phyloP scores from a whole-genome alignment of 2,329 filamentous ascomycete species.

The Gnomoniopsis sp. region DNA sequence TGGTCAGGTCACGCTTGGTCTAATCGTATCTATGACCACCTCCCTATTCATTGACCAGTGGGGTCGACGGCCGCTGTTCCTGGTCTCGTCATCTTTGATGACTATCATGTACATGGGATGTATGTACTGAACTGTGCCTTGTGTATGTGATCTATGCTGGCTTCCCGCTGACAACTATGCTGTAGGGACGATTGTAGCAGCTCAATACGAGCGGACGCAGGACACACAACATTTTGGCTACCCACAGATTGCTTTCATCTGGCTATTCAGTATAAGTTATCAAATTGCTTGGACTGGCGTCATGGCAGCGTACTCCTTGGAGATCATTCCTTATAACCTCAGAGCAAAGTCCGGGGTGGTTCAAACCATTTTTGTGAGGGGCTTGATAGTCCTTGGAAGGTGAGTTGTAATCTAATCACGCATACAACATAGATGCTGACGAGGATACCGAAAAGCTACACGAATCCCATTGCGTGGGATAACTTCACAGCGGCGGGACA shows the following conservation, averaged over 20 bases:
- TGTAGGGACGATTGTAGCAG: constrained; percentile 45
- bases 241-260: constrained; percentile 51
- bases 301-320: constrained; percentile 49
- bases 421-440: neutral
- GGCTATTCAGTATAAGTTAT: constrained; percentile 53
- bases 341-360: constrained; percentile 54
- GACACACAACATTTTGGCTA: constrained; percentile 41
- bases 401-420: constrained; percentile 27
- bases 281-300: constrained; percentile 53
- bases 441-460: constrained; percentile 36
- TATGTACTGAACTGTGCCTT: constrained; percentile 40
- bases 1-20: neutral
- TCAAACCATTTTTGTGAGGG: constrained; percentile 59
- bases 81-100: constrained; percentile 35
- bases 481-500: constrained; percentile 37
- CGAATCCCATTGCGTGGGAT: constrained; percentile 57
- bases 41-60: constrained; percentile 39
- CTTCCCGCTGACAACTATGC: neutral
- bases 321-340: constrained; percentile 51
- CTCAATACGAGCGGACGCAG: constrained; percentile 44
- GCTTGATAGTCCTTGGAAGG: constrained; percentile 54
- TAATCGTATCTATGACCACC: neutral
- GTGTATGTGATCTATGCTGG: constrained; percentile 33
- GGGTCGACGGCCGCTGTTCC: constrained; percentile 52
- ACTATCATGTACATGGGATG: constrained; percentile 29